phyloP scores from a whole-genome alignment of 208 protist genomes.

The Crithidia brevicula region DNA sequence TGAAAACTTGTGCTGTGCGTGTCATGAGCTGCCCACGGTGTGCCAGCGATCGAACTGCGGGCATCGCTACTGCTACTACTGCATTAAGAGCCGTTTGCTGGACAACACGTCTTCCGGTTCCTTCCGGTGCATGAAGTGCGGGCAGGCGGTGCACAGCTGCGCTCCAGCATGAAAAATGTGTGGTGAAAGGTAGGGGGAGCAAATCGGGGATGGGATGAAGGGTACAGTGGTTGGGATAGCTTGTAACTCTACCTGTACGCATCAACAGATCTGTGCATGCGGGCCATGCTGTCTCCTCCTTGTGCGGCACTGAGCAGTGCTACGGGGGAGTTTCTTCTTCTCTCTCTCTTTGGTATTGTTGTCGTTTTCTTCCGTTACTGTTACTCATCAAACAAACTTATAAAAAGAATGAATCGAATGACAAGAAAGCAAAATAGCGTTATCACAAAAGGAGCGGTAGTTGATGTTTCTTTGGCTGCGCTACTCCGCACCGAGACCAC shows the following conservation, averaged over 20 bases:
- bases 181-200: not conserved
- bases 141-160: slow-evolving; percentile 62
- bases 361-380: not conserved
- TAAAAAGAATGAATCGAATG: not conserved
- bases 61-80: slow-evolving; percentile 94
- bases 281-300: too few species aligned
- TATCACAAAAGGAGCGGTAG: too few species aligned
- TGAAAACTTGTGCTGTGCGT: slow-evolving; percentile 80
- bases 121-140: slow-evolving; percentile 81
- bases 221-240: not conserved
- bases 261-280: too few species aligned
- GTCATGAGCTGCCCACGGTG: slow-evolving; percentile 63
- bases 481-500: too few species aligned
- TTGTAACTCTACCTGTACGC: too few species aligned
- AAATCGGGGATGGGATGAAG: not conserved
- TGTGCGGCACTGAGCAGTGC: too few species aligned
- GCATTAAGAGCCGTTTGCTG: slow-evolving; percentile 84
- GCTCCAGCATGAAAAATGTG: slow-evolving; percentile 36
- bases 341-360: not conserved
- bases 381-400: not conserved
- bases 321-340: not conserved
- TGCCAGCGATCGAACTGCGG: slow-evolving; percentile 87
- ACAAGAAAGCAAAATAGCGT: too few species aligned
- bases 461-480: too few species aligned
- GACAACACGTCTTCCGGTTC: slow-evolving; percentile 61